Evolutionary conservation across 345 rosid genomes (phyloP).

Genomic region (Acer saccharum): DNA sequence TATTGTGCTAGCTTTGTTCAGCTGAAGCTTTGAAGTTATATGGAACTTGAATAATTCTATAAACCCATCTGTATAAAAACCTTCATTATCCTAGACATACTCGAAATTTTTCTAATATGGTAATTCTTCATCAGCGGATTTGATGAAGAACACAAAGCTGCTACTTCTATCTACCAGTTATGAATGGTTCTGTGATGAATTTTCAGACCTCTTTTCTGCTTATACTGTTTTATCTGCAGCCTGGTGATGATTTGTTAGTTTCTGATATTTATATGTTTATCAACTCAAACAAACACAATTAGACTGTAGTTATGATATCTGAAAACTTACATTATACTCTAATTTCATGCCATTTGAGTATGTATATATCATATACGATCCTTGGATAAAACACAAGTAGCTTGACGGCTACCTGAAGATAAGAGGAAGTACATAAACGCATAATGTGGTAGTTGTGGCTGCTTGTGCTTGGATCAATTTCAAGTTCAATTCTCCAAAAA

Average conservation of each 20-base stretch:
- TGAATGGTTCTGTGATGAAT: background rate
- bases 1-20: background rate
- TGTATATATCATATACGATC: background rate
- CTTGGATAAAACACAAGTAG: background rate
- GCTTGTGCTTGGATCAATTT: background rate
- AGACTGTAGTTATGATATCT: background rate
- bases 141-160: background rate
- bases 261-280: background rate
- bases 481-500: background rate
- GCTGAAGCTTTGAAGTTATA: background rate
- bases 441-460: background rate
- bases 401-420: background rate
- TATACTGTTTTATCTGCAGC: background rate
- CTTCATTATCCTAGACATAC: background rate
- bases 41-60: background rate
- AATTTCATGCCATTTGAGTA: background rate
- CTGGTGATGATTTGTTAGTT: background rate
- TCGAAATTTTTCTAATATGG: background rate
- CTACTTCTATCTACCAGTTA: background rate
- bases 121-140: slow-evolving; percentile 12
- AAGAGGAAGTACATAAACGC: background rate
- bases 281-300: background rate
- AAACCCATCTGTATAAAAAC: background rate
- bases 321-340: background rate
- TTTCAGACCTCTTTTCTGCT: background rate